Conservation (phyloP, 768 basidiomycete species). For the Dentipellis fragilis region DNA sequence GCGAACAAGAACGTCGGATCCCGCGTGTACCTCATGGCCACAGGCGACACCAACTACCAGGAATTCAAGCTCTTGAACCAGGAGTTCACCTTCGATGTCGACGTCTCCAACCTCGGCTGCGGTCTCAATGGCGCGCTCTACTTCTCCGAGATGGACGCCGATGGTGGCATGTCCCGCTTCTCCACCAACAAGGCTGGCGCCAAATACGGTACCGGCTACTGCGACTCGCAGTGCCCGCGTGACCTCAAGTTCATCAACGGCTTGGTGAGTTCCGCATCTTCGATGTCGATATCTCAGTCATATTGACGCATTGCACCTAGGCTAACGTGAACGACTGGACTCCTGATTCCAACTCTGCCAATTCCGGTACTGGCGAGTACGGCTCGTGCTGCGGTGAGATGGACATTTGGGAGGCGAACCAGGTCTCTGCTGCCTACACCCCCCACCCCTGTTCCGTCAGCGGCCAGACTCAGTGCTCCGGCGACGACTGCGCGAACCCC, state of each 20-base stretch:
- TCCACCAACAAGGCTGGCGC: conserved; percentile 49
- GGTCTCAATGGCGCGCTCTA: conserved; percentile 56
- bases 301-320: conserved; percentile 17
- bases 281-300: background rate
- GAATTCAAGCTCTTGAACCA: conserved; percentile 43
- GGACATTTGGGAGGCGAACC: conserved; percentile 54
- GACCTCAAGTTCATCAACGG: conserved; percentile 56
- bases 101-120: conserved; percentile 45
- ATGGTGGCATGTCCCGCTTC: conserved; percentile 41
- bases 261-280: conserved; percentile 23
- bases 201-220: conserved; percentile 57
- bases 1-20: conserved; percentile 23
- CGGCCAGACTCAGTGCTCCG: conserved; percentile 33
- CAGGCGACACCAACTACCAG: conserved; percentile 29
- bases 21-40: conserved; percentile 40
- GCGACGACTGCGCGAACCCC: conserved; percentile 23
- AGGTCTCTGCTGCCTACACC: conserved; percentile 39
- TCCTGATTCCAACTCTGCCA: conserved; percentile 25
- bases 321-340: conserved; percentile 39
- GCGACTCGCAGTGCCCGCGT: conserved; percentile 50
- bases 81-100: conserved; percentile 53
- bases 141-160: conserved; percentile 49
- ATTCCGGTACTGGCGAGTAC: conserved; percentile 34
- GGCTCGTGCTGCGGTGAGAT: conserved; percentile 52
- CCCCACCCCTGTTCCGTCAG: conserved; percentile 38